phyloP scores from a whole-genome alignment of 2,329 filamentous ascomycete species.

The Scortechinia acanthostroma region DNA sequence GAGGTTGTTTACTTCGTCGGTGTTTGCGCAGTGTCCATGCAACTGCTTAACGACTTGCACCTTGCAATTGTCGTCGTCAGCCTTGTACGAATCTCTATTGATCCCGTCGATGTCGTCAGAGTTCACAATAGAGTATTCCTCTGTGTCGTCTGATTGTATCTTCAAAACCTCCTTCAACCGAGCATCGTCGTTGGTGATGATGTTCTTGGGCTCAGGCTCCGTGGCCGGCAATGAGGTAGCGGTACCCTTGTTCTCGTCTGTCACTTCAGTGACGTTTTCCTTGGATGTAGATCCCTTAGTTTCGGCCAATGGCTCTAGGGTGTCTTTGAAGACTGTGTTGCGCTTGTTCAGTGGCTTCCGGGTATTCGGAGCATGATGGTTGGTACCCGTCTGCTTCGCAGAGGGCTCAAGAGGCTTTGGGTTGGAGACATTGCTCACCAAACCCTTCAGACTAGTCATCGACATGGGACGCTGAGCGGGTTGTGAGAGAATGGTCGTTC shows the following conservation, averaged over 20 bases:
- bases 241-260: neutral
- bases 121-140: neutral
- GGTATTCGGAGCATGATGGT: neutral
- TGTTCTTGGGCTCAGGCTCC: neutral
- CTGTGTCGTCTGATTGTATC: too few species aligned
- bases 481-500: neutral
- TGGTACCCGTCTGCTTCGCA: neutral
- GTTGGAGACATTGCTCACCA: neutral
- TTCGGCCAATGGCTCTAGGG: neutral
- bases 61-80: neutral
- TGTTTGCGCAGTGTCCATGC: neutral
- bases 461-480: conserved; percentile 1
- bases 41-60: neutral
- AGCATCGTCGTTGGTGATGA: neutral
- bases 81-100: neutral
- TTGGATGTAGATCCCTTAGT: neutral
- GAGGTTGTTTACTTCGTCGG: too few species aligned
- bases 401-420: neutral
- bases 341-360: neutral
- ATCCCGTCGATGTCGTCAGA: neutral
- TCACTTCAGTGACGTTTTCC: neutral
- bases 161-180: neutral
- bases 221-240: neutral
- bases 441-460: neutral
- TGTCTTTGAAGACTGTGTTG: neutral